Evolutionary conservation across 352 stramenopile species (phyloP), one percentile per base, ranked within the genome.

Genomic region (Phytophthora macrochlamydospora): DNA sequence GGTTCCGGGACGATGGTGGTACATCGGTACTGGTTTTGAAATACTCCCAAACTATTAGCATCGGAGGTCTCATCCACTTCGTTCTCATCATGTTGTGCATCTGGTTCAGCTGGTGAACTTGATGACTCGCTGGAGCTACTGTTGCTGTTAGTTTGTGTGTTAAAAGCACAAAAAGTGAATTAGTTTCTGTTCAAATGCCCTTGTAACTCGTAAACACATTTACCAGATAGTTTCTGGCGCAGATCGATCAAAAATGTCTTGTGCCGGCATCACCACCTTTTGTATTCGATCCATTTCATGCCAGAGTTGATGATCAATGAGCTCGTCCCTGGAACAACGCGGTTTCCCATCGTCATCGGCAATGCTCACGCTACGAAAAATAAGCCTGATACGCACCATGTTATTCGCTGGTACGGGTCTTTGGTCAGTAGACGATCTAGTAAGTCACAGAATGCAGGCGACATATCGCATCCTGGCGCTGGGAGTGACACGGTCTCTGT

Each of bases 251-350:
- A 94, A 95, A 30, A 89, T 52, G 24, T 83, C 65, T 78, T 95
- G 87, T 37, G 52, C 3, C 32, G 87, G 87, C 63, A 95, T 87
- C 14, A 60, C 28, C 9, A 79, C 9, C 33, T 61, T 73, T 2
- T 62, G 60, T 1, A 90, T 45, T 8, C 35, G 61, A 28, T 68
- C 52, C 8, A 78, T 52, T 24, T 50, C 60, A 4, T 59, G 40
- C 88, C 88, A 95, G 56, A 94, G 93, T 2, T 85, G 79, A 68
- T 95, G 86, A 7, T 76, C 58, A 11, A 92, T 37, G 13, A 95
- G 62, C 32, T 90, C 76, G 11, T 87, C 59, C 87, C 86, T 94
- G 53, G 18, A 1, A 45, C 18, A 53, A 1, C 43, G 31, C 30
- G 31, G 48, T 56, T 11, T 68, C 49, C 53, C 55, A 6, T 58